Percentiles rank a stretch among this genome's conserved stretches.
These are phyloP conservation scores for Fragaria nilgerrensis DNA, from an alignment of 306 rosid species.

Conservation along the genomic window DNA sequence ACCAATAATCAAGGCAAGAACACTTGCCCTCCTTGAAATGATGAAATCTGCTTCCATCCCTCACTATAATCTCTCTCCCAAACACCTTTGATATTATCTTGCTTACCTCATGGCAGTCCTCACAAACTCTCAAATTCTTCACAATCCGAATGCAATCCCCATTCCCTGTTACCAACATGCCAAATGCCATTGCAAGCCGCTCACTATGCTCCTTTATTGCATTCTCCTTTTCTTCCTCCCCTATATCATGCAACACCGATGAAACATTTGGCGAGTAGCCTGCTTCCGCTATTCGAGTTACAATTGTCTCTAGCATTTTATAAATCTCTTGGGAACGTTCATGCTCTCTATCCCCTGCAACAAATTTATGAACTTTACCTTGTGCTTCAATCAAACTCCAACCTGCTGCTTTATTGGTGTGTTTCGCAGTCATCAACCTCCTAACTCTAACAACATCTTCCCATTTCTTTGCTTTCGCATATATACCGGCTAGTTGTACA, in stretches of 20 bases:
- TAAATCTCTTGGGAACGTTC: constrained; percentile 44
- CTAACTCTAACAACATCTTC: constrained; percentile 71
- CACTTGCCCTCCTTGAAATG: constrained; percentile 48
- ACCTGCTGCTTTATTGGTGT: constrained; percentile 55
- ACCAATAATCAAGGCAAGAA: constrained; percentile 47
- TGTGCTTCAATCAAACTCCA: constrained; percentile 82
- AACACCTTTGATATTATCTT: constrained; percentile 52
- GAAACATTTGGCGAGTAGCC: constrained; percentile 45
- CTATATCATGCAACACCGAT: constrained; percentile 42
- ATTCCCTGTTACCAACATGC: constrained; percentile 39
- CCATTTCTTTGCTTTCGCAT: constrained; percentile 78
- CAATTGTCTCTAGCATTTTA: constrained; percentile 57
- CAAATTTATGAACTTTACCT: constrained; percentile 68
- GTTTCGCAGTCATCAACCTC: constrained; percentile 49
- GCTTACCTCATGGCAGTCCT: constrained; percentile 47
- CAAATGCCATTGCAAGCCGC: constrained; percentile 48
- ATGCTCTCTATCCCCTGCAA: constrained; percentile 69
- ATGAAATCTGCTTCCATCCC: constrained; percentile 58
- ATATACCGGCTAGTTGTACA: constrained; percentile 66
- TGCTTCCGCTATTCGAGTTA: constrained; percentile 42
- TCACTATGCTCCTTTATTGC: constrained; percentile 42
- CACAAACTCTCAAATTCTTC: constrained; percentile 52
- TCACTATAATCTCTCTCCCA: constrained; percentile 42
- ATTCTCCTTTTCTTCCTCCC: constrained; percentile 49
- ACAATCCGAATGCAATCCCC: constrained; percentile 46